Conservation (phyloP, 2,329 filamentous ascomycete species). For the Lachnum nothofagi region DNA sequence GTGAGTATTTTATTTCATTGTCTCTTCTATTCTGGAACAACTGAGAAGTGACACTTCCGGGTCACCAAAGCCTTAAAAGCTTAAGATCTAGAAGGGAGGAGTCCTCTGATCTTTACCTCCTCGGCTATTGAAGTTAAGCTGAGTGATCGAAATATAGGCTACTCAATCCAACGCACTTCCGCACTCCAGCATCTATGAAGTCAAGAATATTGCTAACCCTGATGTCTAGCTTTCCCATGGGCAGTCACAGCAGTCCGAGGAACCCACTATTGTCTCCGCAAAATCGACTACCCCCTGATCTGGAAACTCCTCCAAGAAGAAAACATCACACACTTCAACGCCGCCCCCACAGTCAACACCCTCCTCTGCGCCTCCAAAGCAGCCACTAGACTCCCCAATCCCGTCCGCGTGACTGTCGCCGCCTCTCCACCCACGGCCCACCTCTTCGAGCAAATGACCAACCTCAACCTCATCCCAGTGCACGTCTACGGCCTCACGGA, state of each 20-base stretch:
- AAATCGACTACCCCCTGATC: constrained; percentile 90
- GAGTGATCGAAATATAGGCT: no score
- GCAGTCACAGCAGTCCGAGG: constrained; percentile 85
- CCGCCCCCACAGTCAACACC: constrained; percentile 94
- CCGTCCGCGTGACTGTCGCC: constrained; percentile 84
- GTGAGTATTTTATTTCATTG: constrained; percentile 14
- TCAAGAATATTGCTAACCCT: no score
- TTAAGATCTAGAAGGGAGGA: no score
- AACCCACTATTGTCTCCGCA: constrained; percentile 90
- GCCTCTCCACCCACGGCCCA: constrained; percentile 85
- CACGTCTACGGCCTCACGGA: constrained; percentile 88
- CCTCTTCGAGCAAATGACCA: constrained; percentile 83
- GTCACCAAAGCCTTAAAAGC: constrained; percentile 1
- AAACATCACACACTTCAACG: constrained; percentile 88
- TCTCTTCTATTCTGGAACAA: background rate
- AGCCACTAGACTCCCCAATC: constrained; percentile 62
- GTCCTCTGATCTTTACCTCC: no score
- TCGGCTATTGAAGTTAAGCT: no score
- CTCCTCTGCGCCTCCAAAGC: constrained; percentile 76
- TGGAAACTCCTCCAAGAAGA: constrained; percentile 86
- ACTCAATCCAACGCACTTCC: no score
- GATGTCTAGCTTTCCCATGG: constrained; percentile 76
- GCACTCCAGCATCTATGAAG: no score
- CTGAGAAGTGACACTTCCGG: constrained; percentile 2
- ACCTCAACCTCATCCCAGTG: constrained; percentile 78